phyloP scores from a whole-genome alignment of 2,329 filamentous ascomycete genomes.

The Cercospora sesami region DNA sequence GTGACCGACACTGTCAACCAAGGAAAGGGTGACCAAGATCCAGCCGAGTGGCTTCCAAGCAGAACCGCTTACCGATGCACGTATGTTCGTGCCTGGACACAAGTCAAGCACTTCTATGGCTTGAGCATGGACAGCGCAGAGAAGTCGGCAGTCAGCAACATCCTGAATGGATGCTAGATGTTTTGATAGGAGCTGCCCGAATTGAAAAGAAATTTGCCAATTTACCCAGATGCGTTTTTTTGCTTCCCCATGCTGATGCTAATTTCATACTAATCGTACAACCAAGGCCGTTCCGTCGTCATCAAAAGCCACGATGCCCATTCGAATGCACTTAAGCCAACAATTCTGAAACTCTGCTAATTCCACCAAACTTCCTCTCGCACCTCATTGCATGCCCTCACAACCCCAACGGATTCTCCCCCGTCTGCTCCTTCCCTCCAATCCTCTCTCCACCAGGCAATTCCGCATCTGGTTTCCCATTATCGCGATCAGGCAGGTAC shows the following conservation, averaged over 20 bases:
- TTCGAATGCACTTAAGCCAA: neutral
- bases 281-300: neutral
- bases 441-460: slow-evolving; percentile 36
- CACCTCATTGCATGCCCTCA: slow-evolving; percentile 16
- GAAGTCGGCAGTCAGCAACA: slow-evolving; percentile 50
- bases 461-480: slow-evolving; percentile 29
- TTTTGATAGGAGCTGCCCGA: neutral
- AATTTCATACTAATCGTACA: neutral
- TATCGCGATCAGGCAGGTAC: slow-evolving; percentile 26
- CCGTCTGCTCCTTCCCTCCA: slow-evolving; percentile 40
- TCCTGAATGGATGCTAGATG: slow-evolving; percentile 64
- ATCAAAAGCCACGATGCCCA: neutral
- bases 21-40: slow-evolving; percentile 68
- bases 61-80: slow-evolving; percentile 71
- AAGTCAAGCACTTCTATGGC: slow-evolving; percentile 72
- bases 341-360: too few species aligned
- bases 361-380: too few species aligned
- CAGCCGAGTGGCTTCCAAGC: slow-evolving; percentile 75
- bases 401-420: slow-evolving; percentile 40
- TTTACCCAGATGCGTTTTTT: neutral
- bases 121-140: slow-evolving; percentile 70
- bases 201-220: neutral
- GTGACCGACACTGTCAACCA: slow-evolving; percentile 77
- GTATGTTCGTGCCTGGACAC: slow-evolving; percentile 74
- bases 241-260: neutral